Conservation (phyloP, 108 stramenopile genomes). For the Cylindrotheca fusiformis region DNA sequence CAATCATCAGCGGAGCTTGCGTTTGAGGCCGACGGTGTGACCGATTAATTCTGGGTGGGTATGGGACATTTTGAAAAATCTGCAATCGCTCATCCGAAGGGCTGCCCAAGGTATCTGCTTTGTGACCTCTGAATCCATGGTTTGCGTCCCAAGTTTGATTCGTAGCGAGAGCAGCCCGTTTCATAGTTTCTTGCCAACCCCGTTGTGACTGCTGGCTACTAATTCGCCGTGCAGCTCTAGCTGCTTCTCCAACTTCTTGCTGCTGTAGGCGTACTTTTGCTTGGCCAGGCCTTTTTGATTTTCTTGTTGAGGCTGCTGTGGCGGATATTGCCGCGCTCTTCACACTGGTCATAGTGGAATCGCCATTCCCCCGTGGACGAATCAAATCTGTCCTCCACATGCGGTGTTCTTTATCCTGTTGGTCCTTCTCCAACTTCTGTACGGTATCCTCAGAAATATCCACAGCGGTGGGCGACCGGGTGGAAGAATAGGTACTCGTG, state of each 20-base stretch:
- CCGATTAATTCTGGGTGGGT: too few relatives aligned
- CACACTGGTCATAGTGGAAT: too few relatives aligned
- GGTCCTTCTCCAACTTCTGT: too few relatives aligned
- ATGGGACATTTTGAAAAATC: not conserved
- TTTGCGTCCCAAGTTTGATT: not conserved
- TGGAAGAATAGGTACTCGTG: too few relatives aligned
- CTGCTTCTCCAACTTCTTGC: not conserved
- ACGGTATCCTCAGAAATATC: too few relatives aligned
- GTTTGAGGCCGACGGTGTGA: not conserved
- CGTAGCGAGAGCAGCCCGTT: not conserved
- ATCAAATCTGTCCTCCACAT: too few relatives aligned
- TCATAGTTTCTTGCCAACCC: not conserved
- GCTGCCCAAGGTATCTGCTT: not conserved
- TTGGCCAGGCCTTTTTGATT: not conserved
- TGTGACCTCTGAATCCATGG: not conserved
- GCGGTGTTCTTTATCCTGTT: too few relatives aligned
- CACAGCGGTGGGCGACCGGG: too few relatives aligned
- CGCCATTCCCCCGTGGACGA: too few relatives aligned
- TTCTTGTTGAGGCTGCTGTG: too few relatives aligned
- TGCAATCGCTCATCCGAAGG: not conserved
- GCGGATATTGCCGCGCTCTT: too few relatives aligned
- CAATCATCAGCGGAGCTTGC: not conserved
- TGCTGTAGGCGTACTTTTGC: not conserved
- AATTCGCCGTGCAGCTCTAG: not conserved
- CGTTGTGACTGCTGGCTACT: not conserved